These are phyloP conservation scores for Starmerella apis DNA, from an alignment of 805 yeast genomes.

Conservation along the genomic window DNA sequence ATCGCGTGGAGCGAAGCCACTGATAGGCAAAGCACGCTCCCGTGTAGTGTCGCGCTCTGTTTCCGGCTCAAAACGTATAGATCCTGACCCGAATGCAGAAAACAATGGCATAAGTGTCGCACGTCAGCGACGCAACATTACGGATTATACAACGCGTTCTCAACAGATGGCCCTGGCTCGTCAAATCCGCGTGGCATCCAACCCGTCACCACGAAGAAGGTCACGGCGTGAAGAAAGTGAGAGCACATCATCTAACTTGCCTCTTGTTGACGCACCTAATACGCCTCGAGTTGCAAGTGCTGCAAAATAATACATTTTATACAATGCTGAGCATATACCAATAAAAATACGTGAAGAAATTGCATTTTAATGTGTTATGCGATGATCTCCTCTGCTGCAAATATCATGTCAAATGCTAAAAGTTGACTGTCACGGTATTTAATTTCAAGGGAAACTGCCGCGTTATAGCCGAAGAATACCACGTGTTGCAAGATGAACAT, in stretches of 20 bases:
- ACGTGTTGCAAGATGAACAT: too few species aligned
- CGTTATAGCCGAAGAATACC: too few species aligned
- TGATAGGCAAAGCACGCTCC: background rate
- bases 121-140: constrained; percentile 23
- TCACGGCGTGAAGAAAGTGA: constrained; percentile 13
- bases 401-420: too few species aligned
- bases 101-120: constrained; percentile 14
- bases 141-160: constrained; percentile 23
- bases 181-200: constrained; percentile 30
- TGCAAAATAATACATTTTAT: background rate
- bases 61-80: constrained; percentile 3
- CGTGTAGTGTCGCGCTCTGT: constrained; percentile 8
- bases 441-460: too few species aligned
- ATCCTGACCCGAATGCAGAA: constrained; percentile 9
- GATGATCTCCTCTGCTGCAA: too few species aligned
- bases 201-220: constrained; percentile 30
- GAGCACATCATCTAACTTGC: background rate
- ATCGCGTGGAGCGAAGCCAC: constrained; percentile 4
- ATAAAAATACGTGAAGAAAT: background rate
- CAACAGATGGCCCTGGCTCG: constrained; percentile 23
- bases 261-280: background rate
- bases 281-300: background rate
- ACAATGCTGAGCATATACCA: background rate
- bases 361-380: background rate
- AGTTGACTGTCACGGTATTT: too few species aligned